Conservation (phyloP, 1,284 basidiomycete species). For the Austroboletus novae-zelandiae region DNA sequence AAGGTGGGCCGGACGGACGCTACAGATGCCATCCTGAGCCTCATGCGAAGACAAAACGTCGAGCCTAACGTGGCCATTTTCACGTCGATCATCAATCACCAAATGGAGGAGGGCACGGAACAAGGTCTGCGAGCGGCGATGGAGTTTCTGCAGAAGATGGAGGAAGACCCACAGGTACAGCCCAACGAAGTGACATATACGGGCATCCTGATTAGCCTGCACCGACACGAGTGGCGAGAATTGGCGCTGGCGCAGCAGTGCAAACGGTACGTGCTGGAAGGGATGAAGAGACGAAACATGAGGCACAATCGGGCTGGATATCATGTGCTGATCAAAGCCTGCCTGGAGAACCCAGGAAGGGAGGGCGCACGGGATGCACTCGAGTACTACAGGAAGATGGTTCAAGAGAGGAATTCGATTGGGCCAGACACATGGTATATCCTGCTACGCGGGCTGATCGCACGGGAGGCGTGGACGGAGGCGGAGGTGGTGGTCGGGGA, state of each 20-base stretch:
- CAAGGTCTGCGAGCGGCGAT: constrained; percentile 61
- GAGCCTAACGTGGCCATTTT: constrained; percentile 71
- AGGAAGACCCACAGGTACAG: constrained; percentile 47
- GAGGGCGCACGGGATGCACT: constrained; percentile 56
- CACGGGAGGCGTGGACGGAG: constrained; percentile 52
- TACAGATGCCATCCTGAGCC: constrained; percentile 54
- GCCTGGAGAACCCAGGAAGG: constrained; percentile 48
- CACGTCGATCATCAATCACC: constrained; percentile 71
- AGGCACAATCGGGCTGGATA: constrained; percentile 63
- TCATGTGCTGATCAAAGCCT: constrained; percentile 69
- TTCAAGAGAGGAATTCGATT: constrained; percentile 44
- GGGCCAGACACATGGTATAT: constrained; percentile 74
- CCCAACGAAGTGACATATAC: constrained; percentile 79
- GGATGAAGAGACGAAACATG: constrained; percentile 58
- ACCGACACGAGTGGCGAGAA: constrained; percentile 50
- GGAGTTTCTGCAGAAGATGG: constrained; percentile 69
- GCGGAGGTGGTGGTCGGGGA: constrained; percentile 60
- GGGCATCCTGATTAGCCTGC: constrained; percentile 58
- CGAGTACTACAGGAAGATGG: constrained; percentile 67
- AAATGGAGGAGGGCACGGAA: constrained; percentile 55
- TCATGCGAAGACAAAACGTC: constrained; percentile 76
- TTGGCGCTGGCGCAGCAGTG: constrained; percentile 42
- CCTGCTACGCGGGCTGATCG: constrained; percentile 59
- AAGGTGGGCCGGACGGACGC: constrained; percentile 67
- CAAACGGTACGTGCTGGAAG: constrained; percentile 48